Base-by-base conservation (phyloP, 148 eudicot genomes). In the Nepenthes gracilis region DNA sequence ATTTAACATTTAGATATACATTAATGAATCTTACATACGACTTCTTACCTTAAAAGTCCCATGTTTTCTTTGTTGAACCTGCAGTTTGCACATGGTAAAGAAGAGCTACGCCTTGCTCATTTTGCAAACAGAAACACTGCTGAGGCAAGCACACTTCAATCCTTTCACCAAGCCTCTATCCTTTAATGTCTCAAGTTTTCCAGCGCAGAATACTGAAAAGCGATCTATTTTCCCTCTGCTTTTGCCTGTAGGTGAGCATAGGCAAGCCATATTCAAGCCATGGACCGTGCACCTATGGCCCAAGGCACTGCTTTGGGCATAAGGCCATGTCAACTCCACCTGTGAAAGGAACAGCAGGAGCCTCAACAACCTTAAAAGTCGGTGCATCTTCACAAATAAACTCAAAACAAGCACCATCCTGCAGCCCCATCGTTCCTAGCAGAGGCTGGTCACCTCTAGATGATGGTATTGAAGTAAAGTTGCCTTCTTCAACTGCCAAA, bases 81-180 rank as follows among this genome's bases (percentile, higher is more conserved):
- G 62, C 81, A 82, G 87, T 78, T 78, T 53, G 77, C 78, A 13
- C 84, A 78, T 68, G 88, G 82, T 55, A 75, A 80, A 57, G 82
- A 80, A 68, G 84, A 86, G 75, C 65, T 78, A 67, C 81, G 67
- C 9, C 48, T 23, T 35, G 33, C 37, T 55, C 74, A 69, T 64
- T 35, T 48, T 54, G 54, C 70, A 47, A 67, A 36, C 82, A 77
- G 59, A 73, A 72, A 36, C 62, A 67, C 54, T 66, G 53, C 61
- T 5, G 79, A 78, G 80, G 88, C 76, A 68, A 36, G 34, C 59
- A 34, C 43, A 51, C 15, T 63, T 38, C 11, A 6, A 37, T 33
- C 9, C 48, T 63, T 5, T 61, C 40, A 55, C 58, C 5, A 33
- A 58, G 9, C 47, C 11, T 58, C 32, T 13, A 5, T 12, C 36